These are phyloP conservation scores for Pichia deserticola DNA, from an alignment of 805 yeast species.

Conservation along the genomic window DNA sequence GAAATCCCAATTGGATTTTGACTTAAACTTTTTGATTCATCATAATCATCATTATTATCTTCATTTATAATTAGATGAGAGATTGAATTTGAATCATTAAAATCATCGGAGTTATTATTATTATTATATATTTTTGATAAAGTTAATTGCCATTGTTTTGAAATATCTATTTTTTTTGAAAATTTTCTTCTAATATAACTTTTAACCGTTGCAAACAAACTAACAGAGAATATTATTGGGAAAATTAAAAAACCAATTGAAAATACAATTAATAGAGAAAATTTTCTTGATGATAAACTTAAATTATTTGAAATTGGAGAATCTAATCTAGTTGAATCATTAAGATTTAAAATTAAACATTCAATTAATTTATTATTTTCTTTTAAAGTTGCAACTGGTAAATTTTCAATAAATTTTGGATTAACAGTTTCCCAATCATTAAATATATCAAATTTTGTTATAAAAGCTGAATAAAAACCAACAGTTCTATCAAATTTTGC, in stretches of 20 bases:
- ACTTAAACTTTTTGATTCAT: constrained; percentile 4
- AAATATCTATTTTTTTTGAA: constrained; percentile 9
- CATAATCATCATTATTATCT: not conserved
- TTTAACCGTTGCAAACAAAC: constrained; percentile 21
- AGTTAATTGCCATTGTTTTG: constrained; percentile 6
- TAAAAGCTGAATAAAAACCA: constrained; percentile 76
- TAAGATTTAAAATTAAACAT: constrained; percentile 49
- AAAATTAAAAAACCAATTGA: constrained; percentile 13
- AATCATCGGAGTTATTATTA: not conserved
- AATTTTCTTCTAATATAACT: constrained; percentile 17
- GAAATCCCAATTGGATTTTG: constrained; percentile 12
- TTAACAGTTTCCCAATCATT: constrained; percentile 40
- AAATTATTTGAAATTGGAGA: not conserved
- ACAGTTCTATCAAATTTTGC: constrained; percentile 79
- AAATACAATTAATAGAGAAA: not conserved
- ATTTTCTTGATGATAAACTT: not conserved
- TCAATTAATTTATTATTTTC: constrained; percentile 27
- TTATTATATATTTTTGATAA: not conserved
- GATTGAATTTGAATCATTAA: not conserved
- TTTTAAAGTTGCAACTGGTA: constrained; percentile 32
- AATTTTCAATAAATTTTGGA: constrained; percentile 39
- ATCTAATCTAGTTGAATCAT: constrained; percentile 20
- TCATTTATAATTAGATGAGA: not conserved
- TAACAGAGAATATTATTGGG: constrained; percentile 20
- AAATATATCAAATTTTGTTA: constrained; percentile 70